Conservation (phyloP, 2,329 filamentous ascomycete genomes). For the Venturia oleaginea region DNA sequence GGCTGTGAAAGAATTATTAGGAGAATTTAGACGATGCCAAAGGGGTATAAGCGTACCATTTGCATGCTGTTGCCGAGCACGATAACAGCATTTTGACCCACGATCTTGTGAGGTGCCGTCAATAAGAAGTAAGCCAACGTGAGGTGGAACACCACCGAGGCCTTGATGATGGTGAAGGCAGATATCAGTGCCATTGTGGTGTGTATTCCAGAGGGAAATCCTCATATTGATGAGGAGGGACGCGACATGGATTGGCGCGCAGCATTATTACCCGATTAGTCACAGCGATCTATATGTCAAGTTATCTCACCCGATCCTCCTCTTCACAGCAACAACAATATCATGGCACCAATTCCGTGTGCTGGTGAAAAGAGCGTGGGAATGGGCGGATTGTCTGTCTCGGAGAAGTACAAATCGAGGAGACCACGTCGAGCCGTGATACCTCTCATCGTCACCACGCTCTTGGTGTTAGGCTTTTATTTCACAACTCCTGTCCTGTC, state of each 20-base stretch:
- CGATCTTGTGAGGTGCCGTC: slow-evolving; percentile 59
- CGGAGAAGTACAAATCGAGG: background rate
- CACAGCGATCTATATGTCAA: background rate
- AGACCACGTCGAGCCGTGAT: background rate
- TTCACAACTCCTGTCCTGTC: background rate
- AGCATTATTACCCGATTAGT: background rate
- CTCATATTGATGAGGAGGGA: background rate
- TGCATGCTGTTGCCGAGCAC: slow-evolving; percentile 77
- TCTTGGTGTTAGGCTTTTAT: background rate
- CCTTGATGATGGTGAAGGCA: slow-evolving; percentile 69
- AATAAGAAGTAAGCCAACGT: slow-evolving; percentile 79
- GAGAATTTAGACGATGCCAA: slow-evolving; percentile 10
- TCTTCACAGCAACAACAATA: background rate
- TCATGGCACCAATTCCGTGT: background rate
- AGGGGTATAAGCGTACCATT: slow-evolving; percentile 45
- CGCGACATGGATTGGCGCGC: background rate
- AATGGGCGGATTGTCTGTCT: background rate
- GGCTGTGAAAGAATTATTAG: slow-evolving; percentile 38
- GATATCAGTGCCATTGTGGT: slow-evolving; percentile 69
- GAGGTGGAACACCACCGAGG: slow-evolving; percentile 74
- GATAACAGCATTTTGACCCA: slow-evolving; percentile 71
- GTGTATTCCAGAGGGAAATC: background rate
- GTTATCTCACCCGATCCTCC: background rate
- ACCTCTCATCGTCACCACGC: background rate
- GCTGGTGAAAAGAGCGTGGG: background rate